Evolutionary conservation across 2,329 filamentous ascomycete species (phyloP).

Genomic region (Xylariaceae sp.): DNA sequence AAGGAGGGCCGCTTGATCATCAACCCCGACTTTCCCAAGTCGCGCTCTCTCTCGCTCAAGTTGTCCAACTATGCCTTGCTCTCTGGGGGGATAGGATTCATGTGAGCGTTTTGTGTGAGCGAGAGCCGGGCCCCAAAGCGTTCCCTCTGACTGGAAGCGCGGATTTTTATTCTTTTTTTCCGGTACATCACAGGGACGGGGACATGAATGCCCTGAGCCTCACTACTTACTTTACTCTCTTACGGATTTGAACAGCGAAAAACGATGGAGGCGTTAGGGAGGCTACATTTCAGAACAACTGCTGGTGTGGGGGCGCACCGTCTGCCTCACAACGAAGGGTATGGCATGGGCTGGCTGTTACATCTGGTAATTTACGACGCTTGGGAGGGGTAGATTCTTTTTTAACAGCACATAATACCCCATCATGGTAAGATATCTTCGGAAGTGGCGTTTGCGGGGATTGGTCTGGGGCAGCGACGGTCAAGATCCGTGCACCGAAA

Average conservation of each 20-base stretch:
- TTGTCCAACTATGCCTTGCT: constrained; percentile 52
- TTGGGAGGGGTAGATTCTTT: constrained; percentile 5
- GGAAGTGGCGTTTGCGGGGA: constrained; percentile 15
- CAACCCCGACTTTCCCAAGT: constrained; percentile 49
- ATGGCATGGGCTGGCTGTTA: too few species aligned
- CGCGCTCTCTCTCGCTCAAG: constrained; percentile 50
- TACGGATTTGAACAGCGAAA: neutral
- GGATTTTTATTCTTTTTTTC: too few species aligned
- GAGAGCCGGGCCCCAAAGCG: too few species aligned
- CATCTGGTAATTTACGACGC: constrained; percentile 7
- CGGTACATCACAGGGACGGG: neutral
- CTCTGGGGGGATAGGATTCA: constrained; percentile 34
- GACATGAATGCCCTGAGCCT: neutral
- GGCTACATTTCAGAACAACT: neutral
- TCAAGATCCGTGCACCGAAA: neutral
- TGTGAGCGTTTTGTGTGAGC: constrained; percentile 20
- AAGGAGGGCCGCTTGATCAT: constrained; percentile 56
- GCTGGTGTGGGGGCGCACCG: too few species aligned
- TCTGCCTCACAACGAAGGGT: too few species aligned
- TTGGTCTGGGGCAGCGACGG: constrained; percentile 5
- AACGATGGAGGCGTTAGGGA: neutral
- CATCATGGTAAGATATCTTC: constrained; percentile 17
- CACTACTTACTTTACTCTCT: neutral
- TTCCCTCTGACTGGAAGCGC: too few species aligned
- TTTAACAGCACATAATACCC: constrained; percentile 25